Conservation (phyloP, 805 yeast genomes). For the Yamadazyma sp. region DNA sequence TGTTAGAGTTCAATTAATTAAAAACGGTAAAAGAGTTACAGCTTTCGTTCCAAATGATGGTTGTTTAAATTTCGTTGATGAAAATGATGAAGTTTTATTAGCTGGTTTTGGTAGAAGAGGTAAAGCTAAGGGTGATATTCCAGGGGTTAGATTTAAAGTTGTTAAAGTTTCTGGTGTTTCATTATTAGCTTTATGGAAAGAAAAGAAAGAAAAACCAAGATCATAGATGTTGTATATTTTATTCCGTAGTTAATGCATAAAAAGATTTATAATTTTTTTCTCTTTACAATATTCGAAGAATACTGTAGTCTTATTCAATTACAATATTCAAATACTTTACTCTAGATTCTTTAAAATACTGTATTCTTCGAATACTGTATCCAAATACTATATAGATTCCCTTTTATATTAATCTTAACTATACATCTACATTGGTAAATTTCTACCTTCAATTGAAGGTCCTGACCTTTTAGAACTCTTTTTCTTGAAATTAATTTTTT, state of each 20-base stretch:
- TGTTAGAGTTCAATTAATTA: constrained; percentile 99
- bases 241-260: constrained; percentile 15
- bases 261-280: constrained; percentile 3
- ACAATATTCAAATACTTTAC: neutral
- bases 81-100: constrained; percentile 98
- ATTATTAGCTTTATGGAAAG: constrained; percentile 99
- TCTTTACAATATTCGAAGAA: neutral
- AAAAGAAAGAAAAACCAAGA: constrained; percentile 99
- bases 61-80: constrained; percentile 99
- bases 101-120: constrained; percentile 99
- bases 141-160: constrained; percentile 99
- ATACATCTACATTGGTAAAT: constrained; percentile 41
- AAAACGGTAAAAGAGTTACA: constrained; percentile 99
- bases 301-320: neutral
- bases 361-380: too few relatives aligned
- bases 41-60: constrained; percentile 99
- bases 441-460: constrained; percentile 77
- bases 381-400: too few relatives aligned
- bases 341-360: too few relatives aligned
- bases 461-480: constrained; percentile 59
- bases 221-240: constrained; percentile 53
- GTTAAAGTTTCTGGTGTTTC: constrained; percentile 99
- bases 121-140: constrained; percentile 99
- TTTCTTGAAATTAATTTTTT: constrained; percentile 50
- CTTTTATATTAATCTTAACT: too few relatives aligned